phyloP scores from a whole-genome alignment of 2,329 filamentous ascomycete genomes.

The Furcasterigmium sp. region DNA sequence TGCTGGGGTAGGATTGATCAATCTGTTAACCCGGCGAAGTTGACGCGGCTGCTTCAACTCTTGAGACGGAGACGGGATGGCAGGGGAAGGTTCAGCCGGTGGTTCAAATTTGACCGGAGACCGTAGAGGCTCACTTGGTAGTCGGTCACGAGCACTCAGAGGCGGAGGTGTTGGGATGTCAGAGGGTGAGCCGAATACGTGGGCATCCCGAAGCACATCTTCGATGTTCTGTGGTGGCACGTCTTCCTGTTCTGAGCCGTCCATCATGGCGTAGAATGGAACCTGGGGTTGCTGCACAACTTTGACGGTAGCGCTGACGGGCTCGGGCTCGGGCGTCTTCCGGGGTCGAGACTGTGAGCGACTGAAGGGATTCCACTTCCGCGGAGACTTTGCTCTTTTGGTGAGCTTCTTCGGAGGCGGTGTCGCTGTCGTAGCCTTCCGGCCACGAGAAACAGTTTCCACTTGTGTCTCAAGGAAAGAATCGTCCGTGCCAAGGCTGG shows the following conservation, averaged over 20 bases:
- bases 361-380: constrained; percentile 61
- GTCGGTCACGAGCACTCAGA: not conserved
- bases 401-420: constrained; percentile 45
- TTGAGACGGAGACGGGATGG: not conserved
- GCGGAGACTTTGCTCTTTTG: constrained; percentile 49
- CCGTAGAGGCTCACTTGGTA: not conserved
- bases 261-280: constrained; percentile 55
- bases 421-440: constrained; percentile 19
- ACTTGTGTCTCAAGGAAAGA: constrained; percentile 38
- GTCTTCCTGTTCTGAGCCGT: constrained; percentile 51
- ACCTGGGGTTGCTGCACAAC: constrained; percentile 40
- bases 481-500: constrained; percentile 52
- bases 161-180: constrained; percentile 9
- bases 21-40: not conserved
- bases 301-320: constrained; percentile 43
- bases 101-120: too few relatives aligned
- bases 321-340: constrained; percentile 30
- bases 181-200: constrained; percentile 20
- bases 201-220: constrained; percentile 46
- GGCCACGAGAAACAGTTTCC: constrained; percentile 26
- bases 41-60: not conserved
- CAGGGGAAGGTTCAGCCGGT: too few relatives aligned
- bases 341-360: constrained; percentile 41
- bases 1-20: not conserved
- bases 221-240: constrained; percentile 31